A percentile compares a stretch with the other conserved stretches of the same genome.
phyloP scores from a whole-genome alignment of 768 basidiomycete species.

The Mycena amicta region DNA sequence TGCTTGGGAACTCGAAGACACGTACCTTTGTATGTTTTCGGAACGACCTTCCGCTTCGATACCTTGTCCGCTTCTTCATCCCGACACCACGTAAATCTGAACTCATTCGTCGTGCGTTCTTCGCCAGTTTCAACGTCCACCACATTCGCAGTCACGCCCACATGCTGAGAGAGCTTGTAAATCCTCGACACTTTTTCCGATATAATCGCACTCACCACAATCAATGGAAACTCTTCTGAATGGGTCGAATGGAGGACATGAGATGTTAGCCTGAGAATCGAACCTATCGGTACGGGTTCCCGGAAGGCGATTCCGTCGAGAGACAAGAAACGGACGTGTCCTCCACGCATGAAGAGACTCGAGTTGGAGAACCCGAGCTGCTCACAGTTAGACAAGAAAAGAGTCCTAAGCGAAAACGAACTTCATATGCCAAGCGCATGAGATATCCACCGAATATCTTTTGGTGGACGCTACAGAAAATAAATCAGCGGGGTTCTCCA shows the following conservation, averaged over 20 bases:
- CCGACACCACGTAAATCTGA: slow-evolving; percentile 72
- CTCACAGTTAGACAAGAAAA: not conserved
- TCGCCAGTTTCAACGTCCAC: slow-evolving; percentile 66
- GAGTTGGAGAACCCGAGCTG: slow-evolving; percentile 77
- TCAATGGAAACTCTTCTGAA: slow-evolving; percentile 50
- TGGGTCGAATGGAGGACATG: slow-evolving; percentile 64
- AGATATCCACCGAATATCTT: slow-evolving; percentile 81
- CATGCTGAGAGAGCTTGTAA: slow-evolving; percentile 48
- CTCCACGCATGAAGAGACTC: slow-evolving; percentile 61
- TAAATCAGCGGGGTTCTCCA: not conserved
- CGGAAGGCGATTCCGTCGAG: slow-evolving; percentile 81
- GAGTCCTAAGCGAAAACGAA: slow-evolving; percentile 25
- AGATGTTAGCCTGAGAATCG: slow-evolving; percentile 73
- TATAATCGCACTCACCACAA: slow-evolving; percentile 63
- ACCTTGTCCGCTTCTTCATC: slow-evolving; percentile 39
- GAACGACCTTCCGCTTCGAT: slow-evolving; percentile 54
- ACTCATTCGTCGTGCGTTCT: slow-evolving; percentile 74
- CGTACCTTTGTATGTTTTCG: slow-evolving; percentile 69
- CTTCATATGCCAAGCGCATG: slow-evolving; percentile 74
- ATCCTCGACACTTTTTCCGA: slow-evolving; percentile 32
- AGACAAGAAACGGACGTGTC: slow-evolving; percentile 70
- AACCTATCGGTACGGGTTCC: slow-evolving; percentile 82
- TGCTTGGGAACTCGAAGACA: slow-evolving; percentile 20
- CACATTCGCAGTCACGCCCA: slow-evolving; percentile 71
- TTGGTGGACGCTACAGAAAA: slow-evolving; percentile 63